Base-by-base conservation (phyloP, 495 filamentous ascomycete species). In the Xylaria grammica region DNA sequence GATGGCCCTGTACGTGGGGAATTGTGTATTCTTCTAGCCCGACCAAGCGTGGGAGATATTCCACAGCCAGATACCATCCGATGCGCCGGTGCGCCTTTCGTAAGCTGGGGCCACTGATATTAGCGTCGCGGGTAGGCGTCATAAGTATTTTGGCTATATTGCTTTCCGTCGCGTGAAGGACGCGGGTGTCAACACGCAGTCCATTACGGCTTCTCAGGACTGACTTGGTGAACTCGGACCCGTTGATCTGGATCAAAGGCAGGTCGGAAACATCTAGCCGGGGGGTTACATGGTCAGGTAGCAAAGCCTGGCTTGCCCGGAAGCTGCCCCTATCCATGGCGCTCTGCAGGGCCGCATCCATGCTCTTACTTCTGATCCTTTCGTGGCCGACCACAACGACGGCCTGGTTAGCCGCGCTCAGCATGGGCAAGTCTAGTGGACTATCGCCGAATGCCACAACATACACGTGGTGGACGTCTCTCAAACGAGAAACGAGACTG, bases 361-460 rank as follows among this genome's bases (percentile, higher is more conserved):
- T 90, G 0, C 73, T 78, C 60, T 77, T 81, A 73, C 87, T 90
- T 59, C 86, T 79, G 1, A 56, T 65, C 0, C 69, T 19, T 68
- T 82, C 72, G 6, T 83, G 70, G 24, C 87, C 85, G 24, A 87
- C 85, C 1, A 90, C 82, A 17, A 90, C 76, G 34, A 89, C 67
- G 27, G 87, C 85, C 62, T 82, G 61, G 69, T 90, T 68, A 30
- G 87, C 86, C 49, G 74, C 67, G 4, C 29, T 57, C 24, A 90
- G 55, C 88, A 91, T 90, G 17, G 74, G 71, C 26, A 90, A 29
- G 69, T 90, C 88, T 32, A 89, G 60, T 0, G 79, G 78, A 69
- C 87, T 86, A 66, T 90, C 87, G 58, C 89, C 87, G 68, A 90
- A 87, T 0, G 86, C 88, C 72, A 80, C 85, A 24, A 88, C 82